Evolutionary conservation across 1,284 basidiomycete species (phyloP).

Genomic region (Rugosomyces carneus): DNA sequence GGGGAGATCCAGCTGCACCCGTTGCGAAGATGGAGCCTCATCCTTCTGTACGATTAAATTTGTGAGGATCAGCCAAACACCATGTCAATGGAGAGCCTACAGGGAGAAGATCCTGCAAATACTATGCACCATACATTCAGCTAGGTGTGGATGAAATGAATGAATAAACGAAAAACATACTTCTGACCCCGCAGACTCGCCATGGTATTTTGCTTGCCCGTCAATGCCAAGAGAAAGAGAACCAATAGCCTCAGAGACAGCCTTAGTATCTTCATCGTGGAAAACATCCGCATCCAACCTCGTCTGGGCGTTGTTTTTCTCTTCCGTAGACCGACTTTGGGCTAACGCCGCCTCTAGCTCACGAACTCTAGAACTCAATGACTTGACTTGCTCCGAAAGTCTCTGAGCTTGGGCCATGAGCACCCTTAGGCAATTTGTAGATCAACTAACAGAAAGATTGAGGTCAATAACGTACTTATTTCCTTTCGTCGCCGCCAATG

Average conservation of each 20-base stretch:
- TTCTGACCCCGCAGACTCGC: constrained; percentile 42
- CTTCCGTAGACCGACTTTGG: constrained; percentile 23
- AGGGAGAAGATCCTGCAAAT: constrained; percentile 37
- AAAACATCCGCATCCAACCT: neutral
- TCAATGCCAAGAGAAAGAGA: constrained; percentile 39
- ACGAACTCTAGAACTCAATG: constrained; percentile 40
- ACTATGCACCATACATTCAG: constrained; percentile 23
- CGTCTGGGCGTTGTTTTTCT: constrained; percentile 3
- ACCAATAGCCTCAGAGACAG: constrained; percentile 33
- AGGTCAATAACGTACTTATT: constrained; percentile 36
- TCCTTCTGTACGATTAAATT: constrained; percentile 14
- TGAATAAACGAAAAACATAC: constrained; percentile 20
- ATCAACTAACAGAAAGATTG: neutral
- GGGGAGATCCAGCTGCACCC: constrained; percentile 29
- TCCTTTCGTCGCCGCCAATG: constrained; percentile 46
- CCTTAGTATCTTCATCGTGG: constrained; percentile 17
- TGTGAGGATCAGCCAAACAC: neutral
- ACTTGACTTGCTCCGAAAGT: constrained; percentile 40
- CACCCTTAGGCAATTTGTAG: constrained; percentile 27
- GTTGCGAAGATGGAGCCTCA: constrained; percentile 9
- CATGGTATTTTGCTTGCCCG: constrained; percentile 42
- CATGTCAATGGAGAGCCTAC: constrained; percentile 21
- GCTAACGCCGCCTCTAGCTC: constrained; percentile 52
- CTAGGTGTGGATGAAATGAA: neutral
- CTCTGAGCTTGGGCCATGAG: constrained; percentile 41